Percentiles rank a stretch among this genome's conserved stretches.
Conservation (phyloP, 306 rosid species). For the apple (Malus domestica) region ASM211411v1 NC_041799.1:5999001-5999500, state of each 20-base stretch:
- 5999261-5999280: slow-evolving; percentile 81
- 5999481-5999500: slow-evolving; percentile 91
- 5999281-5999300: slow-evolving; percentile 85
- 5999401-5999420: slow-evolving; percentile 97
- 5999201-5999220: slow-evolving; percentile 85
- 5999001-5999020: rapidly evolving
- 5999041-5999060: not conserved
- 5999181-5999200: slow-evolving; percentile 84
- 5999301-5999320: slow-evolving; percentile 86
- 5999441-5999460: slow-evolving; percentile 81
- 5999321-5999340: slow-evolving; percentile 79
- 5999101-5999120: not conserved
- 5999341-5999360: slow-evolving; percentile 79
- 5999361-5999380: slow-evolving; percentile 91
- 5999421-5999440: slow-evolving; percentile 95
- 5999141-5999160: not conserved
- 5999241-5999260: slow-evolving; percentile 83
- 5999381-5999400: slow-evolving; percentile 89
- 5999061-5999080: not conserved
- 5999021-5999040: not conserved
- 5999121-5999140: not conserved
- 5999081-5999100: not conserved
- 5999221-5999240: slow-evolving; percentile 84
- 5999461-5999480: slow-evolving; percentile 79
- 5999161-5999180: not conserved